Evolutionary conservation across 257 asterid species (phyloP).

Genomic region (Ballota nigra): DNA sequence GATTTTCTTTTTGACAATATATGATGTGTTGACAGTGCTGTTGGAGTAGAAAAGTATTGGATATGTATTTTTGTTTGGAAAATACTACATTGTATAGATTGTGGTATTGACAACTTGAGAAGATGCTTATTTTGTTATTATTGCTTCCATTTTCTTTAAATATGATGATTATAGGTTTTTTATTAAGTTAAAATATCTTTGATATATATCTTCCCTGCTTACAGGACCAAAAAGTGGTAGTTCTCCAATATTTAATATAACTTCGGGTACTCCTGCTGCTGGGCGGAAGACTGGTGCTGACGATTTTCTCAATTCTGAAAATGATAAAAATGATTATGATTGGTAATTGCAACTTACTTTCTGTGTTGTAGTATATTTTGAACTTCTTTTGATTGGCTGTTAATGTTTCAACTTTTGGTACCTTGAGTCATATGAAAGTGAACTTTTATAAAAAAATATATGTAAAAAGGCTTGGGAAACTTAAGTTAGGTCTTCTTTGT

Average conservation of each 20-base stretch:
- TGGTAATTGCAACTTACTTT: constrained; percentile 51
- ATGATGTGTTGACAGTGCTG: constrained; percentile 10
- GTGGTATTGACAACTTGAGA: too few species aligned
- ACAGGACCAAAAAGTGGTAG: constrained; percentile 66
- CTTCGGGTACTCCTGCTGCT: constrained; percentile 52
- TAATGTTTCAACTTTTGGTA: constrained; percentile 13
- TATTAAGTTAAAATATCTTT: background rate
- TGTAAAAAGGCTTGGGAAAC: background rate
- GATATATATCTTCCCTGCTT: constrained; percentile 16
- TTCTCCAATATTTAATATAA: constrained; percentile 62
- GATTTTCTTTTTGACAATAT: constrained; percentile 27
- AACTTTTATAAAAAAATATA: background rate
- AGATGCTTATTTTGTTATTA: constrained; percentile 8
- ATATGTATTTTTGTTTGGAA: constrained; percentile 14
- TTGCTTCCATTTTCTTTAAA: background rate
- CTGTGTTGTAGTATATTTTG: background rate
- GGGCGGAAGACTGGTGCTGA: constrained; percentile 78
- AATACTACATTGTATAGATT: constrained; percentile 3
- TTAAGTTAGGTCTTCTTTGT: background rate
- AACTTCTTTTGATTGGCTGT: constrained; percentile 21
- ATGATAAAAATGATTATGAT: constrained; percentile 94
- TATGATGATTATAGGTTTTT: constrained; percentile 1
- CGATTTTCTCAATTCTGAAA: constrained; percentile 92
- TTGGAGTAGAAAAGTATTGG: constrained; percentile 19
- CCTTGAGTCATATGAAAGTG: constrained; percentile 3